These are phyloP conservation scores for Hirsutella thompsonii DNA, from an alignment of 2,329 filamentous ascomycete species.

Conservation along the genomic window DNA sequence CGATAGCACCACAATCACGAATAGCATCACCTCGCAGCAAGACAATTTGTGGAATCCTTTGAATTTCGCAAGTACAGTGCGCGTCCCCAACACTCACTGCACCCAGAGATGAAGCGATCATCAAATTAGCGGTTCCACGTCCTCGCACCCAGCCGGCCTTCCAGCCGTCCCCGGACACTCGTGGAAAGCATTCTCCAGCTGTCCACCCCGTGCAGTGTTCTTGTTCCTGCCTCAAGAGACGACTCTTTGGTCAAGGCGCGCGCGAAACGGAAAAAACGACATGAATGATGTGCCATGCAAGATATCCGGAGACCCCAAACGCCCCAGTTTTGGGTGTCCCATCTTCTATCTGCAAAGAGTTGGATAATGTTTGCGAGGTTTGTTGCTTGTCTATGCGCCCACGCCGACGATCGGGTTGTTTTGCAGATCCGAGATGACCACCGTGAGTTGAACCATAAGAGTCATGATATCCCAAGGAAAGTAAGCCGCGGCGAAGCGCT, in stretches of 20 bases:
- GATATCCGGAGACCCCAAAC: constrained; percentile 73
- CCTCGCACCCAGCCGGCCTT: constrained; percentile 35
- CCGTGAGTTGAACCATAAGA: constrained; percentile 35
- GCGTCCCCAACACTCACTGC: constrained; percentile 32
- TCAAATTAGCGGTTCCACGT: constrained; percentile 50
- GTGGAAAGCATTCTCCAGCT: constrained; percentile 46
- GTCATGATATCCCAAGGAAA: constrained; percentile 35
- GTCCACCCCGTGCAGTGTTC: constrained; percentile 42
- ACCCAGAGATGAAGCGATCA: constrained; percentile 48
- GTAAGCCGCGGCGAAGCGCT: constrained; percentile 37
- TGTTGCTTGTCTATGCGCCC: constrained; percentile 32
- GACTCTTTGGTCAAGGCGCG: constrained; percentile 31
- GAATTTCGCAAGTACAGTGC: constrained; percentile 49
- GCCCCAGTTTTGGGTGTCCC: constrained; percentile 53
- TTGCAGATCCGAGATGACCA: constrained; percentile 48
- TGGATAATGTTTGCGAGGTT: constrained; percentile 32
- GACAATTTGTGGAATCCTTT: constrained; percentile 35
- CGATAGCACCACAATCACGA: not conserved
- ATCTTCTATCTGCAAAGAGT: constrained; percentile 58
- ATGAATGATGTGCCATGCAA: constrained; percentile 49
- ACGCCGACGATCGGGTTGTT: constrained; percentile 31
- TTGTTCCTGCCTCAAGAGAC: constrained; percentile 27
- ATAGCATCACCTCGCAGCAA: not conserved
- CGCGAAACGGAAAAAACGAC: constrained; percentile 31
- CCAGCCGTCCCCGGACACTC: constrained; percentile 32